Percentiles rank a stretch among this genome's conserved stretches.
Evolutionary conservation across 2,329 filamentous ascomycete species (phyloP).

Genomic region (Phaeosphaeriaceae sp.): DNA sequence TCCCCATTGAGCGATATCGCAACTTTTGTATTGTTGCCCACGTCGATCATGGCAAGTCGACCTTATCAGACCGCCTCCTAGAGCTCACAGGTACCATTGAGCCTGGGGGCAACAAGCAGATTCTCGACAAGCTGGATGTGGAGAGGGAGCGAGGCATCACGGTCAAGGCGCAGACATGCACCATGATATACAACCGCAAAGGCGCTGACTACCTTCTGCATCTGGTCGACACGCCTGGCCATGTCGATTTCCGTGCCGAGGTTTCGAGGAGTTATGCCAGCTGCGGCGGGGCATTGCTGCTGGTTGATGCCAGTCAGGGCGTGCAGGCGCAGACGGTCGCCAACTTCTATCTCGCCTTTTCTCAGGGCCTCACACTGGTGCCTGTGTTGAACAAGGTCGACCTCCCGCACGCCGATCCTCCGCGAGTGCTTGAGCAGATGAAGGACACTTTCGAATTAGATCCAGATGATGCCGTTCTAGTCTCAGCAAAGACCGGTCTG

Average conservation of each 20-base stretch:
- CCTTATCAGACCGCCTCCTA: conserved; percentile 87
- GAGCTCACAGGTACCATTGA: conserved; percentile 93
- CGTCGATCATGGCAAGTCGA: conserved; percentile 98
- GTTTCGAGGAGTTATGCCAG: conserved; percentile 95
- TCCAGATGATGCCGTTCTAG: conserved; percentile 72
- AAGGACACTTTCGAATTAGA: conserved; percentile 86
- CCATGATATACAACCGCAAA: conserved; percentile 90
- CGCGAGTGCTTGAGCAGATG: conserved; percentile 85
- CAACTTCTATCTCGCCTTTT: conserved; percentile 97
- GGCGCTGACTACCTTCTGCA: conserved; percentile 92
- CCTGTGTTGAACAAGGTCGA: conserved; percentile 98
- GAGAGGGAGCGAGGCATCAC: conserved; percentile 96
- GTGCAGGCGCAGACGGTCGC: conserved; percentile 98
- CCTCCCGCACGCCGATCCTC: conserved; percentile 85
- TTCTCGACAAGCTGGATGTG: conserved; percentile 95
- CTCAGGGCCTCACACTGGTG: conserved; percentile 83
- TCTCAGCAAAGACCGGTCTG: conserved; percentile 92
- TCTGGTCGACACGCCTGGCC: conserved; percentile 93
- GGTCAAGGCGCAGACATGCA: conserved; percentile 98
- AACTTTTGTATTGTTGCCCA: conserved; percentile 99
- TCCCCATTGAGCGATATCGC: conserved; percentile 79
- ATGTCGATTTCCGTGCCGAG: conserved; percentile 97
- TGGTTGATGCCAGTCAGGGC: conserved; percentile 95
- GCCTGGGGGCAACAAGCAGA: conserved; percentile 87
- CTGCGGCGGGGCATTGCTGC: conserved; percentile 84